Base-by-base conservation (phyloP, 2,329 filamentous ascomycete genomes). In the Alternaria sp. region DNA sequence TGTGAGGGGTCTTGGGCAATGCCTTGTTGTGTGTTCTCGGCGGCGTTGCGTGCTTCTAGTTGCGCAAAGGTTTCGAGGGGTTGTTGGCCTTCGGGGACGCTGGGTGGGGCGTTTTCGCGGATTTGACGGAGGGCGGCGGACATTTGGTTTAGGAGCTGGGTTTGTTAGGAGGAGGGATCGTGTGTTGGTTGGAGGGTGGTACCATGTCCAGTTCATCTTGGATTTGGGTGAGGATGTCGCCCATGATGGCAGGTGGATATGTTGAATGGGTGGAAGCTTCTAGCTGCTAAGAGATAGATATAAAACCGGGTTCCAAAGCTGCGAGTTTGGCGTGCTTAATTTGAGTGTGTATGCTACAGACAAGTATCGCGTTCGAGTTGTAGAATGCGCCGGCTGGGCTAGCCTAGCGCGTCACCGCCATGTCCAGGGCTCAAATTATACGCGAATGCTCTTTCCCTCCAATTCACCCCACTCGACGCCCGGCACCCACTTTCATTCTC, bases 151-250 rank as follows among this genome's bases (percentile, higher is more conserved):
- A 83, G 76, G 41, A 85, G 81, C 82, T 85, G 65, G 18, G 7
- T 12, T 15, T 18, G 37, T 66, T 15, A 60, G 51, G 44, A 50
- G 14, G 57, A 43, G 43, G 51, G 28, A 25, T 10, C 11, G 15
- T 33, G 21, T 50, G 46, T 20, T 46, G n/a, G 47, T 50, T 28
- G 28, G 43, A 25, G 26, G 21, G 23, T 20, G 47, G 33, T 82
- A 92, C 92, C 86, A 94, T 89, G 75, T 96, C 92, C 64, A 95
- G 88, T 79, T 92, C 90, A 82, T 96, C 92, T 81, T 96, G 93
- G 61, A 96, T 85, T 79, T 96, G 92, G 1, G 93, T 95, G 61
- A 96, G 85, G 66, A 90, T 86, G 77, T 96, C 93, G 26, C 87
- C 87, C 89, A 93, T 93, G 61, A 44, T 75, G 57, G 28, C 6